phyloP scores from a whole-genome alignment of 2,329 filamentous ascomycete species.

The Pseudogymnoascus sp. region DNA sequence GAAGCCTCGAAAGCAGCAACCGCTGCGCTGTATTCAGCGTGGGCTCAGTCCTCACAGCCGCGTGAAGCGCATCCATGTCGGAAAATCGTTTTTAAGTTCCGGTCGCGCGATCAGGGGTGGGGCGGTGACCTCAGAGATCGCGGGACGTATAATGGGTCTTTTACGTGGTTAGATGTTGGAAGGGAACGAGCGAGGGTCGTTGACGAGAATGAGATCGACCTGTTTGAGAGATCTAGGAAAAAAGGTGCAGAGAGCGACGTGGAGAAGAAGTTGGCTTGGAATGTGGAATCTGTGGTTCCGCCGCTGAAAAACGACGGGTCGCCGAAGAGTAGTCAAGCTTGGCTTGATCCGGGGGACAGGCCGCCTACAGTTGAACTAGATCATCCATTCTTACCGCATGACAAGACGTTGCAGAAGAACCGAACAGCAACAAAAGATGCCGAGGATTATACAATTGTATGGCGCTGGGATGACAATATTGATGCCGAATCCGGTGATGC shows the following conservation, averaged over 20 bases:
- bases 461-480: conserved; percentile 43
- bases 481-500: conserved; percentile 36
- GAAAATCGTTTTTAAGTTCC: conserved; percentile 52
- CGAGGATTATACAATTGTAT: conserved; percentile 41
- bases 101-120: conserved; percentile 52
- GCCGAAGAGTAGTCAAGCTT: too few species aligned
- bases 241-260: neutral
- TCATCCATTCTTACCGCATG: conserved; percentile 32
- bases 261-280: neutral
- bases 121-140: conserved; percentile 28
- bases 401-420: conserved; percentile 38
- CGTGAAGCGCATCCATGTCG: conserved; percentile 40
- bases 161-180: conserved; percentile 56
- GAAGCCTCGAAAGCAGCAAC: neutral
- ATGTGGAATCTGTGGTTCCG: neutral
- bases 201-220: neutral
- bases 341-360: neutral
- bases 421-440: conserved; percentile 32
- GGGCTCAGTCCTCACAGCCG: conserved; percentile 16
- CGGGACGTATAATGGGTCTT: conserved; percentile 41
- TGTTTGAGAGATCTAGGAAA: neutral
- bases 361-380: conserved; percentile 24
- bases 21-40: conserved; percentile 11
- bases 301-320: neutral
- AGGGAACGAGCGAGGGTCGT: conserved; percentile 44